Percentiles rank a stretch among this genome's conserved stretches.
phyloP scores from a whole-genome alignment of 345 rosid genomes.

The Salix exigua region DNA sequence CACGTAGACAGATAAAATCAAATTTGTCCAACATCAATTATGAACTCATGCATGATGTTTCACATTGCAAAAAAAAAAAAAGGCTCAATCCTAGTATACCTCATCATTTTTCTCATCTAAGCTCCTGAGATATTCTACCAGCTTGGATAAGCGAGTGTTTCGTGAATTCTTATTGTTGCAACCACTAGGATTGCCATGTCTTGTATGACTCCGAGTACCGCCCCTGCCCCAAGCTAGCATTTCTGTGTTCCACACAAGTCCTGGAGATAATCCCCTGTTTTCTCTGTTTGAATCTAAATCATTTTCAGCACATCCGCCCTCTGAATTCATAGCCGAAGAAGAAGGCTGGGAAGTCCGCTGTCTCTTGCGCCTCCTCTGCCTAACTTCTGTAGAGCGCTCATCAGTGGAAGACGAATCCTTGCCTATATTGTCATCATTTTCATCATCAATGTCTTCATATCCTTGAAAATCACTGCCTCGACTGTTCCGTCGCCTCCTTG shows the following conservation, averaged over 20 bases:
- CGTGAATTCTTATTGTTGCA: slow-evolving; percentile 50
- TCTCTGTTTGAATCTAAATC: slow-evolving; percentile 55
- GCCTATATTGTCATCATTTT: slow-evolving; percentile 52
- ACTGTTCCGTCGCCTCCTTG: slow-evolving; percentile 56
- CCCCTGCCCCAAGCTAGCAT: slow-evolving; percentile 93
- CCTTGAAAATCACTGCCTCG: slow-evolving; percentile 51
- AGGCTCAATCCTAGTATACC: slow-evolving; percentile 49
- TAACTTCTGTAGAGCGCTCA: slow-evolving; percentile 48
- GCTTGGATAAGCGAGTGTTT: slow-evolving; percentile 58
- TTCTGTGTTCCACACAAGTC: slow-evolving; percentile 66
- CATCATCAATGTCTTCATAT: slow-evolving; percentile 75
- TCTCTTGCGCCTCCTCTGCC: slow-evolving; percentile 51
- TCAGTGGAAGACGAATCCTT: slow-evolving; percentile 79
- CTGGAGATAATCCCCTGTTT: slow-evolving; percentile 64
- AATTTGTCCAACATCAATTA: not conserved
- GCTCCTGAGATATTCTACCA: slow-evolving; percentile 67
- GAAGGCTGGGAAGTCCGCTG: slow-evolving; percentile 48
- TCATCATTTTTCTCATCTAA: slow-evolving; percentile 55
- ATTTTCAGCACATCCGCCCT: slow-evolving; percentile 45
- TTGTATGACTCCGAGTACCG: slow-evolving; percentile 75
- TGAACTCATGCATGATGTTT: not conserved
- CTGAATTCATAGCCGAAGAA: slow-evolving; percentile 53
- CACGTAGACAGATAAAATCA: not conserved
- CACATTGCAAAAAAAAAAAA: not conserved
- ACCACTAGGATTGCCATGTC: slow-evolving; percentile 63